Evolutionary conservation across 139 green algal genomes (phyloP), one percentile per base, ranked within the genome.

Genomic region (Diplosphaera chodatii): DNA sequence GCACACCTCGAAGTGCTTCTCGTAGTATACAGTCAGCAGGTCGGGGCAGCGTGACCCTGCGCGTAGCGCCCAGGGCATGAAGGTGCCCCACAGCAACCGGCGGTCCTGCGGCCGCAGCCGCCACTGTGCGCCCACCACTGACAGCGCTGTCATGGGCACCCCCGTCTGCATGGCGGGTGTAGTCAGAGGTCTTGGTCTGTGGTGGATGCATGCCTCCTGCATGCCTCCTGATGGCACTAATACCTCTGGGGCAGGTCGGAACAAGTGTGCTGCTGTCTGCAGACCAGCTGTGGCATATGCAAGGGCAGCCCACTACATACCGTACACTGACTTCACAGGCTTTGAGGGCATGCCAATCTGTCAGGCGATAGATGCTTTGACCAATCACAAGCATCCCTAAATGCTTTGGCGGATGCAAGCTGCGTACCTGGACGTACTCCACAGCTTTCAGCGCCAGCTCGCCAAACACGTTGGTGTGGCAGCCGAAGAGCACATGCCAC

Each of bases 401-500:
- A 10, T 10, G 37, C 62, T 32, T 18, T 33, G 3, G 33, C 13
- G 25, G 20, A 34, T 2, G n/a, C 16, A 62, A 25, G 32, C 21
- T 15, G 31, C 76, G 4, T 68, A 91, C 90, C 85, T 97, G 90
- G 41, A 96, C 85, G 76, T 94, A 91, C 84, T 98, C 94, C 22
- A 98, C 63, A 27, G 86, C 86, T 69, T 98, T 98, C n/a, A 98
- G 84, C 4, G 92, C 87, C 66, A 97, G 76, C 84, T 98, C 94
- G 0, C 94, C 94, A 76, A 94, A 86, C 13, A 97, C 91, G 70
- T 90, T 97, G 41, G 94, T 98, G 71, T 90, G 86, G 77, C 88
- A 95, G 69, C 67, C 90, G 76, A 98, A 97, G 23, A 98, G 74
- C 4, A 96, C 87, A 74, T 98, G 94, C 94, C 94, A 98, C 18